Percentiles rank a stretch among this genome's conserved stretches.
These are phyloP conservation scores for Dictyostelium brefeldianum DNA, from an alignment of 78 protist genomes.

Conservation along the genomic window DNA sequence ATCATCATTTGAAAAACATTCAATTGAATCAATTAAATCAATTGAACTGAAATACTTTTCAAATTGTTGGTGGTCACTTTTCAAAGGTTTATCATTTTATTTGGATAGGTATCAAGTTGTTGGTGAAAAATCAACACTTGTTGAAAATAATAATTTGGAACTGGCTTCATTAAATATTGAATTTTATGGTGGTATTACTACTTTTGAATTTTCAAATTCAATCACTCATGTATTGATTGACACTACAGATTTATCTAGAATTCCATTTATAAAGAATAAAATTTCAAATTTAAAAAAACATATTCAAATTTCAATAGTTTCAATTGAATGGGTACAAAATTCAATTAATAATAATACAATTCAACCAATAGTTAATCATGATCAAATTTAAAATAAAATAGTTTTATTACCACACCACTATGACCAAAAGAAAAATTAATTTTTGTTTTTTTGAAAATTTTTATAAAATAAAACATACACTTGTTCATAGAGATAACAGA, in stretches of 20 bases:
- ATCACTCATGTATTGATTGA: slow-evolving; percentile 28
- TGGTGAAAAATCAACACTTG: slow-evolving; percentile 44
- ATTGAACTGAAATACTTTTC: slow-evolving; percentile 39
- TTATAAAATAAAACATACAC: neutral
- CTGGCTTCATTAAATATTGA: neutral
- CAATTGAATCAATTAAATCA: neutral
- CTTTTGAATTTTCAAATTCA: neutral
- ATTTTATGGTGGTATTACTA: slow-evolving; percentile 51
- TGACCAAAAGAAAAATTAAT: no score
- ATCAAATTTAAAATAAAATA: neutral
- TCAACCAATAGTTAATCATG: neutral
- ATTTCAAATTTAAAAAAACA: neutral
- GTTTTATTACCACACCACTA: no score
- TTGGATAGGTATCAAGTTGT: slow-evolving; percentile 69
- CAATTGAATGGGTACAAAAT: neutral
- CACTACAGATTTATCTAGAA: slow-evolving; percentile 26
- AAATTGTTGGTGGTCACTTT: slow-evolving; percentile 58
- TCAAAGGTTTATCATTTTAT: slow-evolving; percentile 57
- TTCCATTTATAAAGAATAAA: slow-evolving; percentile 22
- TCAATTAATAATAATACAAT: neutral
- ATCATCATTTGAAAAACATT: neutral
- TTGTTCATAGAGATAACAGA: no score
- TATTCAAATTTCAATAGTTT: neutral
- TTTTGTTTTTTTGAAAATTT: no score
- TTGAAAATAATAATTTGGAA: slow-evolving; percentile 50